Base-by-base conservation (phyloP, 805 yeast species). In the Hanseniaspora pseudoguilliermondii region DNA sequence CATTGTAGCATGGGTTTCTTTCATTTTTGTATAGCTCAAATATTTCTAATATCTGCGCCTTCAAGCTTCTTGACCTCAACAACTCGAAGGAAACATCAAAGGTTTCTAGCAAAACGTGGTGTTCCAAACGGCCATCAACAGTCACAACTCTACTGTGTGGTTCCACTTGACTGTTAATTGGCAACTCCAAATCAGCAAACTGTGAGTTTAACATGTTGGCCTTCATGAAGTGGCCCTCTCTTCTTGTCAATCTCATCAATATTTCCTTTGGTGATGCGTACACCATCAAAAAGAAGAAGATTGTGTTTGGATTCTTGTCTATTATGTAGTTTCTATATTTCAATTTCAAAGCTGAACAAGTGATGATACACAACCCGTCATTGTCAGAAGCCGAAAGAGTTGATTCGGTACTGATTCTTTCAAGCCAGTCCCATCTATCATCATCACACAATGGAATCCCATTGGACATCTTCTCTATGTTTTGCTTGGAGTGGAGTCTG, bases 341-440 rank as follows among this genome's bases (percentile, higher is more conserved):
- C 61, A 75, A 75, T 70, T 90, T 91, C 66, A 93, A 73, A 65
- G 91, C 82, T 1, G 97, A 90, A 66, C 98, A 93, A 4, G 95
- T 78, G 1, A 84, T 84, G 6, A 93, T 77, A 1, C 68, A 59
- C 34, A 70, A 59, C 6, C 61, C 64, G 3, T 67, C 66, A 29
- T 64, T 64, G 29, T 65, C 65, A 15, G 61, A 49, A 4, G 82
- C 74, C n/a, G 67, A 62, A 0, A 61, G 59, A 2, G 78, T 69
- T 1, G 82, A 70, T 5, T 60, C 59, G 6, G 62, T 59, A 3
- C 82, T 71, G 13, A 93, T 69, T 40, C 66, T 65, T 40, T 72
- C 68, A 20, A 93, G 75, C 98, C 98, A 93, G 1, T 78, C 90
- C 90, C 91, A 86, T 58, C 98, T 72, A 68, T 93, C 98, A 1